These are phyloP conservation scores for Penicillium expansum DNA, from an alignment of 2,329 filamentous ascomycete genomes.

Conservation along the genomic window DNA sequence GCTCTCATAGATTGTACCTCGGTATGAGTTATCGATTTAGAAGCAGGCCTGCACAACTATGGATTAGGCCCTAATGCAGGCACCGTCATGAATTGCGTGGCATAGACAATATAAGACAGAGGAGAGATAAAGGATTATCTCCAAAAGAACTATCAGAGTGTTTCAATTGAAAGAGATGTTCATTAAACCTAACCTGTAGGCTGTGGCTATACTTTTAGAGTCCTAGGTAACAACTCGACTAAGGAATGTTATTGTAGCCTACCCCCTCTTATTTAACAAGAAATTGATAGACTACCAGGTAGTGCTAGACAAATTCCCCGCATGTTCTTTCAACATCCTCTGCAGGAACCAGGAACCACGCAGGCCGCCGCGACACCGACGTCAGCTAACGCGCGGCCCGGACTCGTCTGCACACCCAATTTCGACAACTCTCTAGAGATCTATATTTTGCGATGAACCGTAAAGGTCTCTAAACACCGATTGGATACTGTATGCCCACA, in stretches of 20 bases:
- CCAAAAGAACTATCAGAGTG: background rate
- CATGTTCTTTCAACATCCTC: background rate
- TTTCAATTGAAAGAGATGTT: background rate
- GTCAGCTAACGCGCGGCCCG: background rate
- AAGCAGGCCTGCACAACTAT: background rate
- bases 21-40: no score
- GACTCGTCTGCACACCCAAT: background rate
- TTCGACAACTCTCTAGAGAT: background rate
- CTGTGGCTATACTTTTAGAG: background rate
- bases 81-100: background rate
- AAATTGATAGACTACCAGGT: background rate
- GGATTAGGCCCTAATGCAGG: background rate
- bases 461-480: no score
- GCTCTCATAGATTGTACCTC: no score
- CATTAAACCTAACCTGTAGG: no score
- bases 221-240: no score
- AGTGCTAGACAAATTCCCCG: background rate
- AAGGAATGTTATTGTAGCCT: background rate
- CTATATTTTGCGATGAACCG: background rate
- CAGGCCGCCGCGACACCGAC: background rate
- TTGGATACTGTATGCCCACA: background rate
- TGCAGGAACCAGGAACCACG: background rate
- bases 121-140: background rate
- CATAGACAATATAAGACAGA: background rate
- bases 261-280: background rate